Percentiles rank a stretch among this genome's conserved stretches.
phyloP scores from a whole-genome alignment of 2,329 filamentous ascomycete species.

The Arthrobotrys sphaeroides region DNA sequence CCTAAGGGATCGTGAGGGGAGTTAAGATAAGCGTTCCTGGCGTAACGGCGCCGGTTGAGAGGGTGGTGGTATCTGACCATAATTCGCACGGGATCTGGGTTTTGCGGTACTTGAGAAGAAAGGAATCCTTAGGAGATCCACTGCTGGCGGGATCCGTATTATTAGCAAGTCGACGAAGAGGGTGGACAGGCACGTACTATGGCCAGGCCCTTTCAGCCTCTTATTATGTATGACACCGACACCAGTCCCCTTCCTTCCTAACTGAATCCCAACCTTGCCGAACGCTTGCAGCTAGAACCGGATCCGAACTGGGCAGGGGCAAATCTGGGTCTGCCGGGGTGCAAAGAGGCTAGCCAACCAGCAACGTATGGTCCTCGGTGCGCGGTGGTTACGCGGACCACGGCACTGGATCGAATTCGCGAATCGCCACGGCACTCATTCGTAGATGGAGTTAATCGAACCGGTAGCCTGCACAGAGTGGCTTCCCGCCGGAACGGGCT shows the following conservation, averaged over 20 bases:
- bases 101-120: constrained; percentile 2
- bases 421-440: neutral
- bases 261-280: neutral
- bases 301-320: neutral
- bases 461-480: too few species aligned
- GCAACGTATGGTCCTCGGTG: neutral
- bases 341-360: neutral
- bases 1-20: constrained; percentile 42
- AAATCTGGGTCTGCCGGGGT: too few species aligned
- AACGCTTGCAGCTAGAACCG: neutral
- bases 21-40: constrained; percentile 49
- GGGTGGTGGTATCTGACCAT: constrained; percentile 50
- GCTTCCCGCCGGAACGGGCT: neutral
- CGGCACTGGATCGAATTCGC: neutral
- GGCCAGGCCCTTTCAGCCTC: neutral
- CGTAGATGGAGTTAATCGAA: neutral
- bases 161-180: neutral
- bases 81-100: constrained; percentile 2
- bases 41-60: constrained; percentile 50
- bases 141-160: neutral
- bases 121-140: neutral
- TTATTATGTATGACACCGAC: neutral
- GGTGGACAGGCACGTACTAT: neutral
- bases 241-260: neutral
- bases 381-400: neutral